Evolutionary conservation across 805 yeast genomes (phyloP).

Genomic region (Saturnispora halmiae): DNA sequence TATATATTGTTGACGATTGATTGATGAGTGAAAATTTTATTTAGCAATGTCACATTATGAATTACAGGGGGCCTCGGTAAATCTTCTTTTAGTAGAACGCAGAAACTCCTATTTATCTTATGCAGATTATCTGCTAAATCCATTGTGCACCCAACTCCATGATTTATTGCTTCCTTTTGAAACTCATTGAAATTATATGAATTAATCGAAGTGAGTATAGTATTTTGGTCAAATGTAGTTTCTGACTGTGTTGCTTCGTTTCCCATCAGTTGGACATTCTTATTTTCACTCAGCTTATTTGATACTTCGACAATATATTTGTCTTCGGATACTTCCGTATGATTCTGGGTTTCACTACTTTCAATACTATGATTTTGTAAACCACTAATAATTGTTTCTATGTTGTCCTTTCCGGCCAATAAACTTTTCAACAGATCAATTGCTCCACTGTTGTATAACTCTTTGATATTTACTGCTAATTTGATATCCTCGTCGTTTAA

Average conservation of each 20-base stretch:
- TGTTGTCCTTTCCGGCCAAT: constrained; percentile 29
- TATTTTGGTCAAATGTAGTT: background rate
- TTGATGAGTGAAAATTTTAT: constrained; percentile 73
- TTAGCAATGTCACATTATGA: constrained; percentile 43
- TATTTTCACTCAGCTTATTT: no score
- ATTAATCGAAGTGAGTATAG: background rate
- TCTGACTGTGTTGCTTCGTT: no score
- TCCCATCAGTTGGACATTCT: no score
- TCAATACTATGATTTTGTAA: background rate
- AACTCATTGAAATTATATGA: constrained; percentile 4
- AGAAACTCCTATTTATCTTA: constrained; percentile 9
- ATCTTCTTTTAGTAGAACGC: constrained; percentile 14
- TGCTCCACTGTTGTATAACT: constrained; percentile 39
- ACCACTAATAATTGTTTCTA: background rate
- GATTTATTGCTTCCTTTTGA: background rate
- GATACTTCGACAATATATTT: no score
- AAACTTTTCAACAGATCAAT: constrained; percentile 46
- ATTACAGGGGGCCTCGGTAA: constrained; percentile 64
- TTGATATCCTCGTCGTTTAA: constrained; percentile 40
- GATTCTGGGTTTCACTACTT: no score
- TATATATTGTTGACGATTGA: constrained; percentile 57
- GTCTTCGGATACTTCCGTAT: no score
- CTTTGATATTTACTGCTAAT: constrained; percentile 51
- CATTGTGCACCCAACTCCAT: background rate
- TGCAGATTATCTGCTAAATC: constrained; percentile 7